Percentiles rank a stretch among this genome's conserved stretches.
Conservation (phyloP, 345 rosid species). For the Gossypium mustelinum region DNA sequence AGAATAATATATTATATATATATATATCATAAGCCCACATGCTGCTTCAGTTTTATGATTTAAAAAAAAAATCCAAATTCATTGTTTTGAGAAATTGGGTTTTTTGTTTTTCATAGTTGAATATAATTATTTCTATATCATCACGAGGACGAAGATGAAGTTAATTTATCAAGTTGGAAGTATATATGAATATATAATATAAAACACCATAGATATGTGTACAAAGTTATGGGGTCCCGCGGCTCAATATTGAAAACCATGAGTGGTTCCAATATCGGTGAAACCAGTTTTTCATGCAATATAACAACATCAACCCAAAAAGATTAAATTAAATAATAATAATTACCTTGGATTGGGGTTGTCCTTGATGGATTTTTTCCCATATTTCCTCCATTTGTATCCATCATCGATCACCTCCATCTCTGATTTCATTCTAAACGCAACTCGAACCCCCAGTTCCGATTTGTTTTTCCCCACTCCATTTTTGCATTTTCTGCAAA, state of each 20-base stretch:
- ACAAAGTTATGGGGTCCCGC: constrained; percentile 2
- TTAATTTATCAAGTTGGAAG: constrained; percentile 1
- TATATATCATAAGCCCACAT: neutral
- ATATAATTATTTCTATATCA: neutral
- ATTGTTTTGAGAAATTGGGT: neutral
- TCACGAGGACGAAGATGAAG: neutral
- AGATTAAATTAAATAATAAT: neutral
- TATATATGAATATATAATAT: neutral
- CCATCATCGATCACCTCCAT: constrained; percentile 90
- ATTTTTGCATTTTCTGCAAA: constrained; percentile 1
- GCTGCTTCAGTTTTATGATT: neutral
- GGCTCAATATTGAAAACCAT: constrained; percentile 1
- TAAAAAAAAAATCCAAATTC: neutral
- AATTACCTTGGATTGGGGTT: constrained; percentile 76
- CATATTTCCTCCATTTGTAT: constrained; percentile 89
- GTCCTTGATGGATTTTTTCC: constrained; percentile 86
- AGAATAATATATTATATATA: neutral
- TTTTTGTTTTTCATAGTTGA: neutral
- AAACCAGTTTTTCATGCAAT: constrained; percentile 1
- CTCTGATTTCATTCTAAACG: constrained; percentile 79
- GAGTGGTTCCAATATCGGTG: neutral
- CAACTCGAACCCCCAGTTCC: constrained; percentile 49
- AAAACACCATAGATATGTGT: neutral
- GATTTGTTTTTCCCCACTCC: constrained; percentile 32
- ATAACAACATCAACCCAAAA: neutral